Percentiles rank a stretch among this genome's conserved stretches.
Conservation (phyloP, 768 basidiomycete species). For the Xerocomellus chrysenteron region DNA sequence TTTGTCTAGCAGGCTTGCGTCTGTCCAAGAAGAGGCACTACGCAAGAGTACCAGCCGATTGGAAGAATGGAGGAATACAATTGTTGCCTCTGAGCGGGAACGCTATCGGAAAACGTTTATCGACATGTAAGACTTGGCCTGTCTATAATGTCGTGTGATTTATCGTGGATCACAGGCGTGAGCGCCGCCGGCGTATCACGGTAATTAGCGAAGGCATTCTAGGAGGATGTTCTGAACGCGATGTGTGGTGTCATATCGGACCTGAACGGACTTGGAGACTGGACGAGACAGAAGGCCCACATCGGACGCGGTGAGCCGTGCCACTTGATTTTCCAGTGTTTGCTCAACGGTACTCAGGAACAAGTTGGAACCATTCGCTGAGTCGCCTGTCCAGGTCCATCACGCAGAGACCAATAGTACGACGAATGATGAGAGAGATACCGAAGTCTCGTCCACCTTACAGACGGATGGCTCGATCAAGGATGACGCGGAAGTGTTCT, state of each 20-base stretch:
- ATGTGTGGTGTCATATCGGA: constrained; percentile 70
- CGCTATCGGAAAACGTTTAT: constrained; percentile 65
- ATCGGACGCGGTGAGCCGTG: constrained; percentile 67
- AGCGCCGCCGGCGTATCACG: constrained; percentile 69
- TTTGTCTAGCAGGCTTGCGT: constrained; percentile 15
- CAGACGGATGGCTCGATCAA: constrained; percentile 17
- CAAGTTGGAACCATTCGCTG: constrained; percentile 67
- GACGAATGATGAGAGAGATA: constrained; percentile 41
- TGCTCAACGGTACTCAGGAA: constrained; percentile 46
- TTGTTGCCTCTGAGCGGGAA: constrained; percentile 68
- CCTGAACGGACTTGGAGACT: constrained; percentile 63
- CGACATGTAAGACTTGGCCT: constrained; percentile 54
- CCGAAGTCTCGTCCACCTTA: constrained; percentile 45
- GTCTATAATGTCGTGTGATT: neutral
- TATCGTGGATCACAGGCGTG: constrained; percentile 49
- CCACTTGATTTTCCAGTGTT: neutral
- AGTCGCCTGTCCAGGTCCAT: constrained; percentile 39
- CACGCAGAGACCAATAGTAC: constrained; percentile 28
- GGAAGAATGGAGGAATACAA: constrained; percentile 71
- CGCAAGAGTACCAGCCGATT: constrained; percentile 63
- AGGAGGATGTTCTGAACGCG: constrained; percentile 69
- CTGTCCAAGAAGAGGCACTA: constrained; percentile 39
- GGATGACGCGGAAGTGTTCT: constrained; percentile 11
- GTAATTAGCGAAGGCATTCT: constrained; percentile 60
- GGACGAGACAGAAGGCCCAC: constrained; percentile 91